Base-by-base conservation (phyloP, 2,329 filamentous ascomycete species). In the Penicillium digitatum region DNA sequence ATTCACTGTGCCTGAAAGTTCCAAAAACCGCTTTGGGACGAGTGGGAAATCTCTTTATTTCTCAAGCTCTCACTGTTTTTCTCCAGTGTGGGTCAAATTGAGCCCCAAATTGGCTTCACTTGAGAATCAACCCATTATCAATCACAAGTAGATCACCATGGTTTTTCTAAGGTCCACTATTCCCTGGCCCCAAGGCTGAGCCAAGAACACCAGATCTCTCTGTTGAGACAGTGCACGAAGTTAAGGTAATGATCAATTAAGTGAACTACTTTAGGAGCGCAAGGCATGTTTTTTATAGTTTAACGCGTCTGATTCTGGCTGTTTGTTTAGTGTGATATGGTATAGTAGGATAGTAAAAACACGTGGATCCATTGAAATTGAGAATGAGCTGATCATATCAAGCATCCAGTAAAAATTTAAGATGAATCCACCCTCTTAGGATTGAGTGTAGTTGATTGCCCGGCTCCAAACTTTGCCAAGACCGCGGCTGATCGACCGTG, bases 391-490 rank as follows among this genome's bases (percentile, higher is more conserved):
- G 11, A 37, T 10, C 2, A 0, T 12, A 45, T 35, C 8, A 35
- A 44, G 14, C 3, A 34, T n/a, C 20, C 10, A 12, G 12, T 3
- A n/a, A 29, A 11, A 14, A 35, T 29, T n/a, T 42, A 26, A 32
- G 5, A 18, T 9, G 24, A 12, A 34, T 29, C 14, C 12, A 37
- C 20, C 35, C 10, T 20, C 11, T 29, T 34, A n/a, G 22, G 12
- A 1, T 20, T 46, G 43, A 44, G 63, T 65, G 38, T 57, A 49
- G 52, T 48, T 53, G 61, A 71, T 74, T 73, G 72, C 71, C 67
- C 61, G 57, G 69, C 57, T 65, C 49, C 65, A 67, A 66, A 68
- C 61, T 64, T 65, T 69, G 70, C 71, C 71, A 73, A 73, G 70
- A 65, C 62, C 48, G 47, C 54, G 47, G 52, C 35, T 39, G 49